These are phyloP conservation scores for Komagataella phaffii DNA, from an alignment of 805 yeast genomes.

Conservation along the genomic window DNA sequence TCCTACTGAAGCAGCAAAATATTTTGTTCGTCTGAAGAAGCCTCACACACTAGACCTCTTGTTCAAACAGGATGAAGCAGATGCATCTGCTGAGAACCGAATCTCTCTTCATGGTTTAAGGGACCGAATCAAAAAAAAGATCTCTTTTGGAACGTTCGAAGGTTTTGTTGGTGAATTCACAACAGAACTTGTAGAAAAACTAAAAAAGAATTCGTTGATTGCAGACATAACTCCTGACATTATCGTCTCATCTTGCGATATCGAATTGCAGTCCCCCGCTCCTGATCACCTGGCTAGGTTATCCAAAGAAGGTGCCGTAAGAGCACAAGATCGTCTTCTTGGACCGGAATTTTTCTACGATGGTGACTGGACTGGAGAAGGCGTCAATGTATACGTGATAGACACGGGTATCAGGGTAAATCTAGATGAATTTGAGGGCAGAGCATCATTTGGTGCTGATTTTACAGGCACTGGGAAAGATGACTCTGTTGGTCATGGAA, in stretches of 20 bases:
- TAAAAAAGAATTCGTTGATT: conserved; percentile 46
- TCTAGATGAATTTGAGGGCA: conserved; percentile 51
- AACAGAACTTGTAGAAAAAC: conserved; percentile 27
- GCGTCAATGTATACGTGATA: conserved; percentile 61
- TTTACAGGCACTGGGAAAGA: conserved; percentile 40
- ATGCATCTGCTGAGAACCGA: conserved; percentile 1
- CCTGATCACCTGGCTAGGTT: conserved; percentile 46
- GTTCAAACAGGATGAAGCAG: conserved; percentile 23
- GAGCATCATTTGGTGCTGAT: conserved; percentile 48
- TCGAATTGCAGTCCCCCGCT: conserved; percentile 24
- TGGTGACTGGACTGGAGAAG: conserved; percentile 32
- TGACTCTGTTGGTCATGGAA: conserved; percentile 81
- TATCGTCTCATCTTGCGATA: conserved; percentile 39
- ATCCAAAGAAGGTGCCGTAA: conserved; percentile 29
- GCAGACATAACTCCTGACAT: conserved; percentile 61
- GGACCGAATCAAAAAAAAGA: conserved; percentile 33
- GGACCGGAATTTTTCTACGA: conserved; percentile 34
- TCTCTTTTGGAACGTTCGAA: conserved; percentile 57
- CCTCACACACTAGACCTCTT: conserved; percentile 35
- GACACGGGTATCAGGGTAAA: conserved; percentile 69
- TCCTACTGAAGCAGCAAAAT: conserved; percentile 9
- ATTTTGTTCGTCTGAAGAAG: conserved; percentile 38
- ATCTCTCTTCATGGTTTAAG: conserved; percentile 25
- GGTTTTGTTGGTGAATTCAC: conserved; percentile 59
- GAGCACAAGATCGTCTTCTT: conserved; percentile 8